Conservation (phyloP, 768 basidiomycete species). For the Gymnopilus dilepis region DNA sequence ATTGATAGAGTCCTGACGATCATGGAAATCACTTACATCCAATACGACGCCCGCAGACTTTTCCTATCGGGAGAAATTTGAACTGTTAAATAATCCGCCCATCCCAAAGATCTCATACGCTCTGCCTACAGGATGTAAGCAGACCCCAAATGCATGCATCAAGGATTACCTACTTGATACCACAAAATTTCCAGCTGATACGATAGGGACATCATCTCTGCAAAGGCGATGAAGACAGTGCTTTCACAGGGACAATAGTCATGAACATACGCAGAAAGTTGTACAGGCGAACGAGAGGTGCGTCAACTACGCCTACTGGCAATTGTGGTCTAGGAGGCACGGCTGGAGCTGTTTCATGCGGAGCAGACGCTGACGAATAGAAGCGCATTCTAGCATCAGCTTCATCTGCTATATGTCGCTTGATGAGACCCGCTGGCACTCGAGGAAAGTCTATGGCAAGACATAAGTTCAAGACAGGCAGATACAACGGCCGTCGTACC, state of each 20-base stretch:
- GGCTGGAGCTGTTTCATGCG: constrained; percentile 45
- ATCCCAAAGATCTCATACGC: constrained; percentile 84
- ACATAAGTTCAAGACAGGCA: background rate
- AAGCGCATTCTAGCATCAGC: constrained; percentile 70
- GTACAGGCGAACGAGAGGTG: constrained; percentile 83
- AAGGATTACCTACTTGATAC: constrained; percentile 60
- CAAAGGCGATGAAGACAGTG: background rate
- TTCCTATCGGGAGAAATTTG: constrained; percentile 73
- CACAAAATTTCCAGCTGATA: constrained; percentile 92
- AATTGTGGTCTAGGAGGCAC: constrained; percentile 55
- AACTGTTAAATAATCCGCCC: constrained; percentile 77
- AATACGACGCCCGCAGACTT: constrained; percentile 78
- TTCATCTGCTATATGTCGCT: constrained; percentile 73
- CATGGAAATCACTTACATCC: constrained; percentile 63
- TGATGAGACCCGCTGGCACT: constrained; percentile 64
- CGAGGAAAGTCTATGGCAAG: constrained; percentile 69
- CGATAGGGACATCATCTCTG: constrained; percentile 90
- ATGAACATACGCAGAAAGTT: constrained; percentile 83
- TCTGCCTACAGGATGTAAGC: constrained; percentile 52
- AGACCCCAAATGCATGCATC: background rate
- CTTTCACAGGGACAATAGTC: background rate
- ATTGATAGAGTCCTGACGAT: background rate
- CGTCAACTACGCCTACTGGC: constrained; percentile 68
- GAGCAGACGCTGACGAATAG: constrained; percentile 58
- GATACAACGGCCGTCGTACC: constrained; percentile 41